phyloP scores from a whole-genome alignment of 225 moss, liverwort and hornwort genomes.

The Anthoceros angustus region DNA sequence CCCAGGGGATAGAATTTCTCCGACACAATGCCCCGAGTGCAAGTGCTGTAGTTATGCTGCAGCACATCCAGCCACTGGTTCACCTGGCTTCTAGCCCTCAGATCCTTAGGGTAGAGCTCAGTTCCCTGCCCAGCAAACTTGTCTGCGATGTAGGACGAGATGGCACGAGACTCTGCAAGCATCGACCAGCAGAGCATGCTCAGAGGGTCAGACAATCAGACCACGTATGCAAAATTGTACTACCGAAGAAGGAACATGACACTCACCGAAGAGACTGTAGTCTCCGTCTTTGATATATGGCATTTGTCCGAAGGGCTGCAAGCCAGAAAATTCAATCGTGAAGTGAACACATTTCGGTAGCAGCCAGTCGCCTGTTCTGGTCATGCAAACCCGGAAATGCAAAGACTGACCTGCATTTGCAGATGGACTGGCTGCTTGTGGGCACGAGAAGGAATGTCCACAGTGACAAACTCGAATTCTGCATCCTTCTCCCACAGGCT shows the following conservation, averaged over 20 bases:
- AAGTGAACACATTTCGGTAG: neutral
- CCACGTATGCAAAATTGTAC: neutral
- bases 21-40: neutral
- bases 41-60: neutral
- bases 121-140: neutral
- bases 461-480: neutral
- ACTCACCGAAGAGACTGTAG: neutral
- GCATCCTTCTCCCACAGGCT: neutral
- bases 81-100: neutral
- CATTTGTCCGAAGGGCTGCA: neutral
- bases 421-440: neutral
- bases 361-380: neutral
- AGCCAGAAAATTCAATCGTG: neutral
- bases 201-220: neutral
- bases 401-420: neutral
- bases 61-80: constrained; percentile 3
- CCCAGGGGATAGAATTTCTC: constrained; percentile 1
- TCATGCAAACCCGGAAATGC: neutral
- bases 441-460: neutral
- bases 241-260: neutral
- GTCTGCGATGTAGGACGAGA: neutral
- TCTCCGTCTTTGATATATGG: neutral
- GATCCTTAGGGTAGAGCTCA: neutral
- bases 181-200: neutral
- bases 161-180: neutral